Base-by-base conservation (phyloP, 2,329 filamentous ascomycete genomes). In the Epichloe elymi region DNA sequence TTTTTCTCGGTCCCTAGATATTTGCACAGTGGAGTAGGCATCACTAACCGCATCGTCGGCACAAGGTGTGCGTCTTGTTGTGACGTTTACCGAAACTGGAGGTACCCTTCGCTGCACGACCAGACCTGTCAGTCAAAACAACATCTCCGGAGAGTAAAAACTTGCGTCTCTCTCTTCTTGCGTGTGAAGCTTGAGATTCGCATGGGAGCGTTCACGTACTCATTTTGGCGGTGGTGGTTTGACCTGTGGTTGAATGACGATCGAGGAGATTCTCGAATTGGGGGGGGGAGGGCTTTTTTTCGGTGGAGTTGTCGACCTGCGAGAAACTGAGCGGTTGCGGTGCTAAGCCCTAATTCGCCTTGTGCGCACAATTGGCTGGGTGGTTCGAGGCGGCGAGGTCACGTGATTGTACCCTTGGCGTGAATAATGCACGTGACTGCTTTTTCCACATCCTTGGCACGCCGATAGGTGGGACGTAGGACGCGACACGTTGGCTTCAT, bases 21-120 rank as follows among this genome's bases (percentile, higher is more conserved):
- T 46, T 36, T 19, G 45, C 47, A 38, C 44, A 44, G 45, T 23
- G 38, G 46, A 39, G 38, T 26, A 49, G 26, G 42, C 23, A 57
- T 51, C 50, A 88, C 86, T 82, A 76, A 93, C 88, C 90, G 83
- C 89, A 96, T 78, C 90, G 90, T 82, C 90, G 86, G 87, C 90
- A 96, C 75, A 96, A 79, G 73, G 85, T 89, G 84, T 96, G 90
- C 80, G 89, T 88, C 85, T 95, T 95, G 83, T 91, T 95, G 82
- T 94, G 88, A 83, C 88, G 71, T 69, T 75, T 75, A 69, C 73
- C 73, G 65, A 75, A 75, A 66, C 73, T 75, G 65, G 73, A 75
- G 63, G 74, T 77, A 72, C 74, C 74, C 74, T 77, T 77, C 63
- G 74, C 74, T 77, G 61, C 63, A 67, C 58, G 56, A 23, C 30